Evolutionary conservation across 179 eudicot species (phyloP).

Genomic region (Drosera spatulata): DNA sequence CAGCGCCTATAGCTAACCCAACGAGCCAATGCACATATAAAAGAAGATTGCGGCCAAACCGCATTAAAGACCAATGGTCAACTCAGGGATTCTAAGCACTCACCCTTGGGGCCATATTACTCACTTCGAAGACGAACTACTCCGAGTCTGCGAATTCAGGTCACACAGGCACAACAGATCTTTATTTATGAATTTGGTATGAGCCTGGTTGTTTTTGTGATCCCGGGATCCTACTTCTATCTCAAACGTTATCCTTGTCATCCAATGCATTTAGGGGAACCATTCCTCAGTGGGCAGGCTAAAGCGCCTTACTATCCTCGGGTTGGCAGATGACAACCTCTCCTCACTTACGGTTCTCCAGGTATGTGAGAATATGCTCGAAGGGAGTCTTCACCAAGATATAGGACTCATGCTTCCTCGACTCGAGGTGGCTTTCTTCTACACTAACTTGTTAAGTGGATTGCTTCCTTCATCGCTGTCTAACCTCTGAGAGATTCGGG

Average conservation of each 20-base stretch:
- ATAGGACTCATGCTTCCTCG: slow-evolving; percentile 5
- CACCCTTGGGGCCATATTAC: no score
- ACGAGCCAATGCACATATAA: no score
- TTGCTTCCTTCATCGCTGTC: slow-evolving; percentile 5
- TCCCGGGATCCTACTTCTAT: background rate
- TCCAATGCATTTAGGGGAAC: background rate
- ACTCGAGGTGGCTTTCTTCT: background rate
- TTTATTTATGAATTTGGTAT: no score
- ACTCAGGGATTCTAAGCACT: no score
- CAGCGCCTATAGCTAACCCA: no score
- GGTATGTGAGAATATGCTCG: background rate
- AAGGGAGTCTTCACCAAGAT: slow-evolving; percentile 8
- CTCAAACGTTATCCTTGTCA: no score
- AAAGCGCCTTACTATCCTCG: background rate
- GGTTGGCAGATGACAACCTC: background rate
- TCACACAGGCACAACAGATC: no score
- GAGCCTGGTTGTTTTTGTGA: background rate
- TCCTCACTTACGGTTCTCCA: background rate
- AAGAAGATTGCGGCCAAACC: no score
- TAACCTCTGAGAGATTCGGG: slow-evolving; percentile 2
- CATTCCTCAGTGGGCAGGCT: background rate
- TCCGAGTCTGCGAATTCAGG: no score
- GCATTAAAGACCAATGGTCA: no score
- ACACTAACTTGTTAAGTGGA: slow-evolving; percentile 4
- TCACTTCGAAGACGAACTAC: no score